Base-by-base conservation (phyloP, 2,329 filamentous ascomycete genomes). In the Aspergillus ustus region DNA sequence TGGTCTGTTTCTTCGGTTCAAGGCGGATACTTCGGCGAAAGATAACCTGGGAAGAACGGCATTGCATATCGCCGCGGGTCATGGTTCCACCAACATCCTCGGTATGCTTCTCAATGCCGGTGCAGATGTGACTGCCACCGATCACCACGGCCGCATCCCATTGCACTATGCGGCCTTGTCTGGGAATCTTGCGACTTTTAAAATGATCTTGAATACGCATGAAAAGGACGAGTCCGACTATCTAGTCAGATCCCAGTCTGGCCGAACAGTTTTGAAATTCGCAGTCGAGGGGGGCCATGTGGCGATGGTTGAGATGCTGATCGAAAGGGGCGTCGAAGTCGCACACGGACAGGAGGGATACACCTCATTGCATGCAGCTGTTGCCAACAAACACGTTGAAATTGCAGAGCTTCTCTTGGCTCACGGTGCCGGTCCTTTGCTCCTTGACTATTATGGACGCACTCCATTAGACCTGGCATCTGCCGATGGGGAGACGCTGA, bases 401-500 rank as follows among this genome's bases (percentile, higher is more conserved):
- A 19, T 57, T 0, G 46, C 34, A 4, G 29, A 50, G 6, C 13
- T 29, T 2, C 54, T 57, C 19, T 34, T 57, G 1, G 7, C 45
- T 11, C 45, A 17, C 5, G 54, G 54, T 15, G 54, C 54, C 8
- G 34, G 43, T 11, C 54, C 54, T 7, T 34, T 57, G 2, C 20
- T 31, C 7, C 46, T 50, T 3, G 54, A 57, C 46, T 40, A 40
- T 22, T 57, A 57, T 34, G 54, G 54, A 2, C 54, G 45, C 9
- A 50, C 54, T 0, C 45, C 54, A 1, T 43, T 50, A 11, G 54
- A 57, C 29, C 25, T 34, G 29, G 54, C 54, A 22, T 31, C 45
- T 8, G 45, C 20, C 31, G 45, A 57, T 15, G 19, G 54, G 15
- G 17, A 34, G 13, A 57, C 49, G 29, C 20, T 57, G 20, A 46